Evolutionary conservation across 371 early-diverging fungal genomes (phyloP), one percentile per base, ranked within the genome.

Genomic region (Circinella minor): DNA sequence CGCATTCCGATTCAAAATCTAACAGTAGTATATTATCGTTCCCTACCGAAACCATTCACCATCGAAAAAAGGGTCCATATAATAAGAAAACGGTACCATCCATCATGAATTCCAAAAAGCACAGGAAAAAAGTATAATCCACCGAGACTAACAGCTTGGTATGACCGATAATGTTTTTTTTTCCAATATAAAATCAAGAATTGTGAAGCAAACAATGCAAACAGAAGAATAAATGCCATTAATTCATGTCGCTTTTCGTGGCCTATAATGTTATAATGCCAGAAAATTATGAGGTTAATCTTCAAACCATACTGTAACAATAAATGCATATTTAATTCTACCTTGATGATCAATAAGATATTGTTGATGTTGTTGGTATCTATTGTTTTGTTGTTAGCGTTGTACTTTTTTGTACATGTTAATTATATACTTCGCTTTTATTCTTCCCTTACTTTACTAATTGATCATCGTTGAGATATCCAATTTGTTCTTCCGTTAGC

Each of bases 201-300:
- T 75, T 95, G 96, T 61, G 89, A 91, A 27, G 86, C 83, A 68
- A 94, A 81, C 37, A 95, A 77, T 14, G 89, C 77, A 67, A 82
- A 82, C 34, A 95, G 70, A 37, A 95, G 83, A 70, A 95, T 94
- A 67, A 93, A 65, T 10, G 90, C 90, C 96, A 94, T 95, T 46
- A 82, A 71, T 39, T 90, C 88, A 79, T 92, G 94, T 57, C 87
- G 89, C 36, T 77, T 72, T 66, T 91, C 90, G 74, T 93, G 93
- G 39, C 91, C 90, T 73, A 54, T 27, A 27, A 27, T 27, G 0
- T 27, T 27, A 27, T 27, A 27, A 27, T 27, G 27, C 27, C 27
- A 27, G 27, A 39, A 17, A 11, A 60, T 37, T 13, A 34, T 46
- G 18, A 17, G 9, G 1, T 43, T 43, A 43, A 3, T 2, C 43